phyloP scores from a whole-genome alignment of 2,329 filamentous ascomycete genomes.

The Ophiostoma sp. region DNA sequence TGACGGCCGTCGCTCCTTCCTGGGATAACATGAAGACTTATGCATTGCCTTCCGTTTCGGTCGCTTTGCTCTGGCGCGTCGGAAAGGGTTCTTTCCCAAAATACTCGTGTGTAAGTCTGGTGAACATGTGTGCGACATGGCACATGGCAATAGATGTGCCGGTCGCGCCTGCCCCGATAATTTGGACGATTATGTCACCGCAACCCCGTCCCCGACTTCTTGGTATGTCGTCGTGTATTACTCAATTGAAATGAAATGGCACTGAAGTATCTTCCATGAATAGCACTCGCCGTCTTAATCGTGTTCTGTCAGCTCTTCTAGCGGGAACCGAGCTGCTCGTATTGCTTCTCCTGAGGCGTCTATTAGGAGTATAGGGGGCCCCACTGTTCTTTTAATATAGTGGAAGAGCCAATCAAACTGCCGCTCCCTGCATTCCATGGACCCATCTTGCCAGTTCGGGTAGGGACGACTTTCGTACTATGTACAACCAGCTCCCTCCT shows the following conservation, averaged over 20 bases:
- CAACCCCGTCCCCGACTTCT: neutral
- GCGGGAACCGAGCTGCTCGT: neutral
- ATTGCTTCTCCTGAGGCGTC: constrained; percentile 1
- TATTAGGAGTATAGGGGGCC: constrained; percentile 7
- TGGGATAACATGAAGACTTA: neutral
- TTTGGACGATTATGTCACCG: neutral
- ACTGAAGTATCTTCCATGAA: neutral
- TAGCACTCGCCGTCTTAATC: neutral
- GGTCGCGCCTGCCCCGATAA: neutral
- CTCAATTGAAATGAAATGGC: neutral
- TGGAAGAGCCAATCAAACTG: neutral
- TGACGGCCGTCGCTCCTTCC: neutral
- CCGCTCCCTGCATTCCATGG: neutral
- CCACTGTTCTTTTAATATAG: constrained; percentile 3
- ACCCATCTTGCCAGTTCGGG: neutral
- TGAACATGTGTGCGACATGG: neutral
- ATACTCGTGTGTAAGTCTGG: neutral
- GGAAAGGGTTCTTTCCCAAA: neutral
- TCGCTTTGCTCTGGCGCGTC: neutral
- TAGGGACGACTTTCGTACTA: constrained; percentile 8
- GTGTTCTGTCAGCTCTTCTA: constrained; percentile 4
- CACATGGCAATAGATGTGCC: neutral
- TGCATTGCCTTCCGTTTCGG: neutral
- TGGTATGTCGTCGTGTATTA: neutral
- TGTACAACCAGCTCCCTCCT: neutral